Evolutionary conservation across 2,329 filamentous ascomycete genomes (phyloP).

Genomic region (Aurifilum marmelostoma): DNA sequence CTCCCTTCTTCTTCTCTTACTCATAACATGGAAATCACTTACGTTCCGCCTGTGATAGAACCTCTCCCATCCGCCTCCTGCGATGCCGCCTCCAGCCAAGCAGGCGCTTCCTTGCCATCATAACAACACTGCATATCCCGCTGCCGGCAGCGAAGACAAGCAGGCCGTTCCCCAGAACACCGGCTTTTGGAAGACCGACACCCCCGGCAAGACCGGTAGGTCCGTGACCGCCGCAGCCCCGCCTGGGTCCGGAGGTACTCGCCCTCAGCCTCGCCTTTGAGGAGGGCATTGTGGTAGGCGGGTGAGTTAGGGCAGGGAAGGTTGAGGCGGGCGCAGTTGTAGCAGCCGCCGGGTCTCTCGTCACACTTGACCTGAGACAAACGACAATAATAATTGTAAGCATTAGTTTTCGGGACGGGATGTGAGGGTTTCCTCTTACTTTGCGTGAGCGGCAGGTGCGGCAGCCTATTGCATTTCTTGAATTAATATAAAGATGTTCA

Average conservation of each 20-base stretch:
- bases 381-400: neutral
- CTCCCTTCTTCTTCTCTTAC: no score
- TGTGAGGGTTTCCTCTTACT: conserved; percentile 9
- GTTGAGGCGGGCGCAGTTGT: conserved; percentile 26
- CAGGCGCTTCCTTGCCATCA: conserved; percentile 29
- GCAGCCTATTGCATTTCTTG: conserved; percentile 6
- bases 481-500: neutral
- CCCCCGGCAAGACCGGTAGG: conserved; percentile 28
- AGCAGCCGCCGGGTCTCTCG: conserved; percentile 25
- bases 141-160: conserved; percentile 28
- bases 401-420: no score
- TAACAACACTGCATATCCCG: conserved; percentile 27
- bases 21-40: neutral
- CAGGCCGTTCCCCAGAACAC: conserved; percentile 29
- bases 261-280: conserved; percentile 14
- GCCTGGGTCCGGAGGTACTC: conserved; percentile 25
- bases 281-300: conserved; percentile 15
- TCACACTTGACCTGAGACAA: conserved; percentile 31
- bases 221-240: conserved; percentile 26
- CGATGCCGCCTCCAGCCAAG: conserved; percentile 28
- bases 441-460: conserved; percentile 16
- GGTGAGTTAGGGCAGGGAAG: conserved; percentile 27
- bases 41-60: conserved; percentile 1
- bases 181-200: conserved; percentile 29
- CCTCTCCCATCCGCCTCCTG: neutral